These are phyloP conservation scores for Arthonia radiata DNA, from an alignment of 495 filamentous ascomycete genomes.

Conservation along the genomic window DNA sequence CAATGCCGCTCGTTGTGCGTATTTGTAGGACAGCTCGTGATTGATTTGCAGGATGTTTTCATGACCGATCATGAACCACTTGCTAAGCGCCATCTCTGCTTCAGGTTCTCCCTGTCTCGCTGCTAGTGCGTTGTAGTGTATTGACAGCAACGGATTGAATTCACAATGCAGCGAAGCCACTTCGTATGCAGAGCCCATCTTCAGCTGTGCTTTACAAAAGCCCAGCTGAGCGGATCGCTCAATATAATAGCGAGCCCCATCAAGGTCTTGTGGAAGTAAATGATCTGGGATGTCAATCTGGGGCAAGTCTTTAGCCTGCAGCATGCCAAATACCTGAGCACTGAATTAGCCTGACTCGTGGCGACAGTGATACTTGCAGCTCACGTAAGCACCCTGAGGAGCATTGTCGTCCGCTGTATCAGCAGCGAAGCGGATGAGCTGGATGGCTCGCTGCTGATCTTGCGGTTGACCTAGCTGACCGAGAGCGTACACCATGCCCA, in stretches of 20 bases:
- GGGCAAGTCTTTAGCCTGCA: constrained; percentile 68
- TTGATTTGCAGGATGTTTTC: constrained; percentile 84
- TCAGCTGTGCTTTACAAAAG: constrained; percentile 89
- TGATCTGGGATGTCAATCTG: constrained; percentile 60
- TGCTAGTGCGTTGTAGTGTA: constrained; percentile 90
- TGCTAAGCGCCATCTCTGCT: constrained; percentile 88
- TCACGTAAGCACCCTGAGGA: constrained; percentile 77
- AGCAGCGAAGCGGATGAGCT: constrained; percentile 60
- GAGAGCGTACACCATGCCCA: constrained; percentile 93
- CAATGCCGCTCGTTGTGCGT: constrained; percentile 65
- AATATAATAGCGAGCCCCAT: constrained; percentile 59
- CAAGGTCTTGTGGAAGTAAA: constrained; percentile 47
- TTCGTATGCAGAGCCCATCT: constrained; percentile 94
- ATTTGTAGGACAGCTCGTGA: constrained; percentile 74
- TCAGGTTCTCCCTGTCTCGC: constrained; percentile 73
- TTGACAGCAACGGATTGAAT: constrained; percentile 71
- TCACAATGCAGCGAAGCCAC: constrained; percentile 81
- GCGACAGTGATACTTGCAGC: constrained; percentile 7
- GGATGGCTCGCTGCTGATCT: constrained; percentile 52
- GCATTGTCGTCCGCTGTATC: constrained; percentile 89
- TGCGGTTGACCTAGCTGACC: constrained; percentile 77
- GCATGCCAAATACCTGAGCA: constrained; percentile 65
- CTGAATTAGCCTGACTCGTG: too few relatives aligned
- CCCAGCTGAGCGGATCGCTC: constrained; percentile 93
- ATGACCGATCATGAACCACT: constrained; percentile 94